Percentiles rank a stretch among this genome's conserved stretches.
phyloP scores from a whole-genome alignment of 2,329 filamentous ascomycete species.

The Aureobasidium sp. region DNA sequence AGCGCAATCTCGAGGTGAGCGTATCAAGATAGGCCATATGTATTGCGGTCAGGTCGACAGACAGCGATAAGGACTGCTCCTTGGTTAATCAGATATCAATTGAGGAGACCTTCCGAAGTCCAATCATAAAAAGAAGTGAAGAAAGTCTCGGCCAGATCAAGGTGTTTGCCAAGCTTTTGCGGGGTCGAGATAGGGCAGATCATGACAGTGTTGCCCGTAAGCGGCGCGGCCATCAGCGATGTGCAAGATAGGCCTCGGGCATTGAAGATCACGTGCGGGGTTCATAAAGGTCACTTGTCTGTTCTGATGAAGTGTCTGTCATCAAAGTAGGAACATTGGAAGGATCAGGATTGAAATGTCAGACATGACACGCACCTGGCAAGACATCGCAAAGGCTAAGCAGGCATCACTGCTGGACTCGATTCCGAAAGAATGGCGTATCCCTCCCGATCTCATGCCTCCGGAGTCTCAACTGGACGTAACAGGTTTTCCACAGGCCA shows the following conservation, averaged over 20 bases:
- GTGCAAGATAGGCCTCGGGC: constrained; percentile 16
- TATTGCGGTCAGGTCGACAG: not conserved
- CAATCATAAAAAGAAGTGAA: not conserved
- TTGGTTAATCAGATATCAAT: not conserved
- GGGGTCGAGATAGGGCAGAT: constrained; percentile 11
- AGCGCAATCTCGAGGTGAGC: not conserved
- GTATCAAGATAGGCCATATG: constrained; percentile 10
- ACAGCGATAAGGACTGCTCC: not conserved
- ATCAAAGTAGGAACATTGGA: too few relatives aligned
- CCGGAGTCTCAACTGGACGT: constrained; percentile 50
- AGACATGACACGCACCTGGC: constrained; percentile 11
- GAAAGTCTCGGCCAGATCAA: not conserved
- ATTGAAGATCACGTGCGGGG: constrained; percentile 7
- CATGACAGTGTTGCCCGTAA: not conserved
- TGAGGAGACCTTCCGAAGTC: not conserved
- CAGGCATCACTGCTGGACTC: constrained; percentile 28
- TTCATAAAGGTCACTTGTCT: not conserved
- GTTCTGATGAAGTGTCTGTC: not conserved
- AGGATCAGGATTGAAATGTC: not conserved
- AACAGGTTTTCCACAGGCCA: constrained; percentile 47
- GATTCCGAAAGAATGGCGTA: constrained; percentile 53
- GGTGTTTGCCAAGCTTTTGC: constrained; percentile 14
- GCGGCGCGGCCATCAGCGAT: not conserved
- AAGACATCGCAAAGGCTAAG: constrained; percentile 15
- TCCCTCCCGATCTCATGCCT: constrained; percentile 49